Evolutionary conservation across 2,329 filamentous ascomycete genomes (phyloP).

Genomic region (Ascochyta pisi): DNA sequence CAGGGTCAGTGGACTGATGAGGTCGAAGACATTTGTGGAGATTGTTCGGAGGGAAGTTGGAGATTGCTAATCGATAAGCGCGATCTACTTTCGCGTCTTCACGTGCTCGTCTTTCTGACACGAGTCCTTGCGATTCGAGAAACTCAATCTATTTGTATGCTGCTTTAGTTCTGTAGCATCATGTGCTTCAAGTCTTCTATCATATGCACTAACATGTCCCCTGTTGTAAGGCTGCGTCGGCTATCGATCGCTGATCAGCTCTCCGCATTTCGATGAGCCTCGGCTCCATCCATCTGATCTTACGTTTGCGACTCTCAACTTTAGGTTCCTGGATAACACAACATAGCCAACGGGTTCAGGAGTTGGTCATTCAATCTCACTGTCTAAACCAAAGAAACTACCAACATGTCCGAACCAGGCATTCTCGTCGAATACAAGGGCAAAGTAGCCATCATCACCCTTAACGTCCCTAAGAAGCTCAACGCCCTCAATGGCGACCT

Average conservation of each 20-base stretch:
- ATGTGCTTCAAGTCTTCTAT: too few relatives aligned
- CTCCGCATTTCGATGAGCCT: slow-evolving; percentile 16
- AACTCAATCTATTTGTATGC: too few relatives aligned
- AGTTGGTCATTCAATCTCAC: background rate
- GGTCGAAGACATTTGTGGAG: slow-evolving; percentile 27
- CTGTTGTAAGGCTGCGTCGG: slow-evolving; percentile 1
- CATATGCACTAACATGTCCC: background rate
- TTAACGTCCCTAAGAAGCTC: slow-evolving; percentile 85
- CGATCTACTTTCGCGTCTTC: slow-evolving; percentile 1
- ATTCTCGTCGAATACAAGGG: slow-evolving; percentile 69
- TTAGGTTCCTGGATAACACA: background rate
- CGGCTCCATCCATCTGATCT: slow-evolving; percentile 13
- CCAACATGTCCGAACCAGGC: slow-evolving; percentile 53
- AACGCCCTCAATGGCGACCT: slow-evolving; percentile 76
- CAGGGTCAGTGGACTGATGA: slow-evolving; percentile 6
- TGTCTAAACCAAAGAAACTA: background rate
- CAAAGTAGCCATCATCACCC: slow-evolving; percentile 81
- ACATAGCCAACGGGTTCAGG: background rate
- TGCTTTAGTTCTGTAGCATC: too few relatives aligned
- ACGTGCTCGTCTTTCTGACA: background rate
- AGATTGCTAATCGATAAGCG: slow-evolving; percentile 16
- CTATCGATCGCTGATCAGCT: slow-evolving; percentile 2
- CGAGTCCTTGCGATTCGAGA: too few relatives aligned
- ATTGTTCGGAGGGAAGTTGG: slow-evolving; percentile 31
- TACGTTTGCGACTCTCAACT: slow-evolving; percentile 7